Conservation (phyloP, 169 alveolate genomes). For the Babesia sp. region DNA sequence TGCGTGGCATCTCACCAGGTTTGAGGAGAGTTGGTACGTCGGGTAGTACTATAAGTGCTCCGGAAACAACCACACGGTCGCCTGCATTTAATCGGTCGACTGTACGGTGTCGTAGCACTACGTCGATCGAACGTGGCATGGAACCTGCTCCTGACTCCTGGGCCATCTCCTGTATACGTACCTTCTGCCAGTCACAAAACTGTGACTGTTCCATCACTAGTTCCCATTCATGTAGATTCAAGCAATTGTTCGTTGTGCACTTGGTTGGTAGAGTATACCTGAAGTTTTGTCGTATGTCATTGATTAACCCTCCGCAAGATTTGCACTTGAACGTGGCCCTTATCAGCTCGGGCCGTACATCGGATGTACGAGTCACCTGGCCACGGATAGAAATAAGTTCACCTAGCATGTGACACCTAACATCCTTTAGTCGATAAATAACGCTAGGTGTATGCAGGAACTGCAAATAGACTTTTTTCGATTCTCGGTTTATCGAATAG, state of each 20-base stretch:
- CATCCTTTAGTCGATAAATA: constrained; percentile 67
- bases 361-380: constrained; percentile 96
- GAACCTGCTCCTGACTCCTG: constrained; percentile 94
- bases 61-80: constrained; percentile 91
- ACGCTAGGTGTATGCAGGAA: constrained; percentile 71
- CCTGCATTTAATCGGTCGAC: constrained; percentile 97
- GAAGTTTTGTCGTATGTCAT: constrained; percentile 91
- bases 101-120: constrained; percentile 89
- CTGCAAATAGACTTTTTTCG: constrained; percentile 70
- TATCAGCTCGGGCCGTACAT: constrained; percentile 94
- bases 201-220: constrained; percentile 83
- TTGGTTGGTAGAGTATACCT: constrained; percentile 87
- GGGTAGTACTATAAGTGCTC: constrained; percentile 93
- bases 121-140: constrained; percentile 96
- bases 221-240: constrained; percentile 89
- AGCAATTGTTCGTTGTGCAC: constrained; percentile 79
- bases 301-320: constrained; percentile 87
- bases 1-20: constrained; percentile 92
- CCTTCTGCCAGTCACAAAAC: constrained; percentile 94
- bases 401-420: constrained; percentile 89
- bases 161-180: constrained; percentile 92
- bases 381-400: constrained; percentile 91
- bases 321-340: constrained; percentile 90
- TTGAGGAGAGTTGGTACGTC: constrained; percentile 91
- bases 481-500: constrained; percentile 59